Evolutionary conservation across 192 early-diverging fungal genomes (phyloP).

Genomic region (Coemansia sp.): DNA sequence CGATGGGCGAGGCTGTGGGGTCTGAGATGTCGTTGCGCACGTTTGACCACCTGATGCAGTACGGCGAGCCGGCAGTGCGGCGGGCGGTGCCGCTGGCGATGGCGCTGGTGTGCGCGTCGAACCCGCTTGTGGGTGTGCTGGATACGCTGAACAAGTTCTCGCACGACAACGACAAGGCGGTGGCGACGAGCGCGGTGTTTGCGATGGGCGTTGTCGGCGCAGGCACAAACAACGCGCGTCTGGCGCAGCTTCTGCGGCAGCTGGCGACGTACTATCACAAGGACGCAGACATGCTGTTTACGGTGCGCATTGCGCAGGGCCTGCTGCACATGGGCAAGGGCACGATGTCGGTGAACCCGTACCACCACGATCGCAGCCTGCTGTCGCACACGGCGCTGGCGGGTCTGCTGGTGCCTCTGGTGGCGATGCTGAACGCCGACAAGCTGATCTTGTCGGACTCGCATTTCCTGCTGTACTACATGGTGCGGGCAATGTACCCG

Average conservation of each 20-base stretch:
- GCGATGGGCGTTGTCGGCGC: slow-evolving; percentile 99
- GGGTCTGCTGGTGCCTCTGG: slow-evolving; percentile 81
- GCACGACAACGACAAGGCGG: slow-evolving; percentile 95
- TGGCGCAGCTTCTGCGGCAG: slow-evolving; percentile 97
- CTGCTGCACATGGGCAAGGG: slow-evolving; percentile 94
- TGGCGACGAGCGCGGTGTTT: slow-evolving; percentile 94
- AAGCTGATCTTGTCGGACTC: slow-evolving; percentile 83
- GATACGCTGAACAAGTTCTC: slow-evolving; percentile 98
- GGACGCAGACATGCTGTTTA: slow-evolving; percentile 65
- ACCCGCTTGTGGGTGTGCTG: slow-evolving; percentile 86
- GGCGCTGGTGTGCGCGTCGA: slow-evolving; percentile 92
- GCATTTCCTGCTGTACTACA: slow-evolving; percentile 92
- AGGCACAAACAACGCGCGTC: slow-evolving; percentile 97
- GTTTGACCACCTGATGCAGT: slow-evolving; percentile 99
- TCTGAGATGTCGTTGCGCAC: slow-evolving; percentile 92
- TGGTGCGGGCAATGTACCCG: slow-evolving; percentile 94
- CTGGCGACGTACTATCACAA: slow-evolving; percentile 96
- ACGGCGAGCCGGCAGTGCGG: slow-evolving; percentile 94
- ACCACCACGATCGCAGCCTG: slow-evolving; percentile 86
- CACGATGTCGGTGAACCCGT: slow-evolving; percentile 94
- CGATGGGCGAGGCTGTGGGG: slow-evolving; percentile 97
- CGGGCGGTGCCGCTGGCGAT: slow-evolving; percentile 92
- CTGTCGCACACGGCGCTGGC: slow-evolving; percentile 87
- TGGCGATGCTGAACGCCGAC: slow-evolving; percentile 90
- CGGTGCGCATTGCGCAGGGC: slow-evolving; percentile 56